Base-by-base conservation (phyloP, 179 eudicot species). In the Beta corolliflora region DNA sequence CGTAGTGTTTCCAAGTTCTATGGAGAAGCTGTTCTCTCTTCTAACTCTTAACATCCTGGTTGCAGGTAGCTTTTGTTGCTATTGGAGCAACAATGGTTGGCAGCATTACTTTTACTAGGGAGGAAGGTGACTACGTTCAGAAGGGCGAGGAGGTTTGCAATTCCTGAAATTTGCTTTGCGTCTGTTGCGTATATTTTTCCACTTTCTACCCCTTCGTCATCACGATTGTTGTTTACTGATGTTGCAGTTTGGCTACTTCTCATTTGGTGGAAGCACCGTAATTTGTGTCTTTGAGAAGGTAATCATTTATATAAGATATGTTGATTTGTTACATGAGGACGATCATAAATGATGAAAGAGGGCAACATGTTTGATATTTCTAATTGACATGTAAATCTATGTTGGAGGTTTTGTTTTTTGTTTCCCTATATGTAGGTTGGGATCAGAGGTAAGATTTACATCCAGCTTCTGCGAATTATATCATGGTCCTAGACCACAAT, bases 11-110 rank as follows among this genome's bases (percentile, higher is more conserved):
- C 21, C 54, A 16, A 10, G 15, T 45, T 29, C 48, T 53, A 4
- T 44, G 46, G 9, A 73, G 58, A 71, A 48, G 21, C 64, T 81
- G 19, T 15, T 36, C 4, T 54, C 16, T 44, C 36, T 16, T 44
- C 36, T 58, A 67, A 23, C 52, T 69, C 10, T 73, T 48, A 36
- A 48, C 4, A 44, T 79, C 71, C 76, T 73, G 59, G 50, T 50
- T 90, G 85, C 90, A 95, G 99, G 98, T 95, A 53, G 99, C 99
- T 64, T 92, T 92, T 91, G 91, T 95, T 85, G 98, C 99, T n/a
- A 91, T 95, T 87, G 99, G 99, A 83, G 99, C 99, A 67, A 95
- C 99, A 73, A 95, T 95, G 99, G 99, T 95, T 78, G 99, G 99
- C 82, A 95, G 98, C 89, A 93, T 95, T 77, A 88, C 91, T 44